Base-by-base conservation (phyloP, 305 asterid genomes). In the Caryopteris hybrid region DNA sequence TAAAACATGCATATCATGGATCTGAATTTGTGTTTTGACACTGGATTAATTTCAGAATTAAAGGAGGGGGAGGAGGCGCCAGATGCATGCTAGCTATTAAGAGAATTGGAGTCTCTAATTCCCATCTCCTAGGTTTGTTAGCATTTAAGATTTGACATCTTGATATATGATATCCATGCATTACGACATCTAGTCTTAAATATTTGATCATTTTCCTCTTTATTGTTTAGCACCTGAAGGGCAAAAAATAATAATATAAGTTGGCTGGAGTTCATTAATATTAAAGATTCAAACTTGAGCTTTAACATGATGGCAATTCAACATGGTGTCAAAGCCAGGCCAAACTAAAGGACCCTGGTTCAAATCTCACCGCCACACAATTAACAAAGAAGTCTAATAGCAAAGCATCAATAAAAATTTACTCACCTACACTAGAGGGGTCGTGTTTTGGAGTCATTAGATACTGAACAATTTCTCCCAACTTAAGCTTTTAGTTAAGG, bases 161-260 rank as follows among this genome's bases (percentile, higher is more conserved):
- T 52, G 43, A 34, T 36, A 43, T n/a, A 72, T 64, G 27, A 66
- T 27, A 11, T 60, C 29, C 72, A 76, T 20, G 69, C 45, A 25
- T 56, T 46, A 68, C 34, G 51, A 73, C 36, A 54, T 54, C 34
- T 33, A 22, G 34, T 48, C 70, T 61, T 51, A 41, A 14, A 53
- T 42, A 69, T 56, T 45, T 33, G 36, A 51, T 55, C 54, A 23
- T 38, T 33, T 17, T 53, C 63, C 60, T 36, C 61, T 58, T 13
- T 51, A 69, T 61, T 36, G 66, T 55, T 55, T 55, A 69, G 56
- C 48, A 53, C 23, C 27, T 47, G 46, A 58, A 42, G 51, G 61
- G 64, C 34, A 72, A 73, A 33, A 60, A 56, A 54, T 50, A 66
- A 60, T 43, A 56, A 67, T 18, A 33, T n/a, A 43, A 55, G 27